Evolutionary conservation across 2,329 filamentous ascomycete species (phyloP).

Genomic region (Fusarium caatingaense): DNA sequence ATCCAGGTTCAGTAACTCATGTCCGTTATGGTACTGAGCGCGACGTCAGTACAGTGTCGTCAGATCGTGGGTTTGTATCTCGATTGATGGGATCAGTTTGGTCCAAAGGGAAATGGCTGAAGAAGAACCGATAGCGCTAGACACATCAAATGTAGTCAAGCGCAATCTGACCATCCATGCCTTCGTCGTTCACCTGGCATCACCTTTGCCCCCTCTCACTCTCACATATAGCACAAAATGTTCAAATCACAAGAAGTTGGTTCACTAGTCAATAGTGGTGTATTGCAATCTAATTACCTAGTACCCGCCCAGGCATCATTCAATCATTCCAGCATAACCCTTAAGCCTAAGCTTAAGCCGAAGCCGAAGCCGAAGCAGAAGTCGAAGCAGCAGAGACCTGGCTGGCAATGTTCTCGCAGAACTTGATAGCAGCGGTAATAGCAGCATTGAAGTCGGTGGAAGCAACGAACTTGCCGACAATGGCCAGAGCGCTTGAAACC

Average conservation of each 20-base stretch:
- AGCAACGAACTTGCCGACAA: background rate
- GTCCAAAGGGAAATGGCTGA: conserved; percentile 6
- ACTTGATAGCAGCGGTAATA: background rate
- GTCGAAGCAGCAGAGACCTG: background rate
- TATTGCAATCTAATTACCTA: background rate
- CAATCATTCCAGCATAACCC: background rate
- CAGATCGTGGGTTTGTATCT: background rate
- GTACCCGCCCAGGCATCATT: background rate
- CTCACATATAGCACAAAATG: too few relatives aligned
- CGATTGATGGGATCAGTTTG: conserved; percentile 2
- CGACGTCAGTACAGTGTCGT: background rate
- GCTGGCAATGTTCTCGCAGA: background rate
- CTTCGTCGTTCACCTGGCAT: too few relatives aligned
- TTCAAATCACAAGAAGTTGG: too few relatives aligned
- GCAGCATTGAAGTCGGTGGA: background rate
- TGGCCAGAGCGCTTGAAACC: background rate
- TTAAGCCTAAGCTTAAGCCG: too few relatives aligned
- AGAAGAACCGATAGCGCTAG: background rate
- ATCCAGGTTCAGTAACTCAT: background rate
- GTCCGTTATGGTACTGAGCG: background rate
- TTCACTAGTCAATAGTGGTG: background rate
- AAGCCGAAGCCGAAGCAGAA: too few relatives aligned
- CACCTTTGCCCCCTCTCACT: too few relatives aligned
- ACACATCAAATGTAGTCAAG: too few relatives aligned
- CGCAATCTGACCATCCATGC: too few relatives aligned